A percentile compares a stretch with the other conserved stretches of the same genome.
These are phyloP conservation scores for Echinosophora koreensis DNA, from an alignment of 306 rosid species.

Conservation along the genomic window DNA sequence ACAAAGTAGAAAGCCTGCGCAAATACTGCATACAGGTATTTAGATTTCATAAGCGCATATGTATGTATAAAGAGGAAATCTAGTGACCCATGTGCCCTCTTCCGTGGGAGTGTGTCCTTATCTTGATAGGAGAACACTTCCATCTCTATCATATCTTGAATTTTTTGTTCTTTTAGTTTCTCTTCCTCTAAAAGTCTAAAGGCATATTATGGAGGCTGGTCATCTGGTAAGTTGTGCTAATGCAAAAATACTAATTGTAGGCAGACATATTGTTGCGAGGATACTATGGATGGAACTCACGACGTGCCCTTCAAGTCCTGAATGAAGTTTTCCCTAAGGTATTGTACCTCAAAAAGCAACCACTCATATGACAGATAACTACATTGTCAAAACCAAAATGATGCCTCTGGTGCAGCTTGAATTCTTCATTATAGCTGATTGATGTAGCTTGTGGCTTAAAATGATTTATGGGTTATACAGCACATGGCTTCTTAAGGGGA, in stretches of 20 bases:
- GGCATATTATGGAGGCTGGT: not conserved
- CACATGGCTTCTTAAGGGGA: not conserved
- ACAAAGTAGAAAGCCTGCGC: slow-evolving; percentile 7
- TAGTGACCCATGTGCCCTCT: not conserved
- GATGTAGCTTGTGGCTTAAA: slow-evolving; percentile 26
- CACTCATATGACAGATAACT: slow-evolving; percentile 1
- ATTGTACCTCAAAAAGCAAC: slow-evolving; percentile 33
- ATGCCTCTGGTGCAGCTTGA: slow-evolving; percentile 15
- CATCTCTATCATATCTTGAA: too few relatives aligned
- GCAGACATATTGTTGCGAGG: slow-evolving; percentile 88
- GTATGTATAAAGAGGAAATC: slow-evolving; percentile 26
- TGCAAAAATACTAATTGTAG: slow-evolving; percentile 53
- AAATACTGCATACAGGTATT: not conserved
- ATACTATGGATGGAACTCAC: slow-evolving; percentile 91
- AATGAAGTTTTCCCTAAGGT: slow-evolving; percentile 89
- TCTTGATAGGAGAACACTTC: too few relatives aligned
- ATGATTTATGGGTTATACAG: slow-evolving; percentile 25
- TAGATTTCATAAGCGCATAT: slow-evolving; percentile 8
- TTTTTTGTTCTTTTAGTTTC: not conserved
- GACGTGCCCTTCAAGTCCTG: slow-evolving; percentile 83
- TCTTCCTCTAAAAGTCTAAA: not conserved
- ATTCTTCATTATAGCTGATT: slow-evolving; percentile 32
- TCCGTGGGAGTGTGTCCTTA: not conserved
- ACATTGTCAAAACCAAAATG: not conserved
- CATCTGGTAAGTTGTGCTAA: slow-evolving; percentile 21